Percentiles rank a stretch among this genome's conserved stretches.
Evolutionary conservation across 2,329 filamentous ascomycete genomes (phyloP).

Genomic region (Fusarium sublunatum): DNA sequence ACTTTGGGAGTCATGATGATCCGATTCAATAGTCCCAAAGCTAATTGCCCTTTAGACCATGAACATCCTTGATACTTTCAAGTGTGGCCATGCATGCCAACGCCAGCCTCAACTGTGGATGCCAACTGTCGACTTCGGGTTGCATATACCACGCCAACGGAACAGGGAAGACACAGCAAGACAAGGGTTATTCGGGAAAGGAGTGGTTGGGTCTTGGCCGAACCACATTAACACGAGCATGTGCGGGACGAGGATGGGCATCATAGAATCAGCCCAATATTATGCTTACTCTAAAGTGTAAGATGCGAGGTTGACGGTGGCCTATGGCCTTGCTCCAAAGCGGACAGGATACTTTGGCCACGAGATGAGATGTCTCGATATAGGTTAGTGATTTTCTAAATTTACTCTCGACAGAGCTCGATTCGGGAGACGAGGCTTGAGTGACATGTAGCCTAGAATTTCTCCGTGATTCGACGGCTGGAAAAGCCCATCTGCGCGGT

Average conservation of each 20-base stretch:
- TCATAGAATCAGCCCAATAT: slow-evolving; percentile 13
- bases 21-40: slow-evolving; percentile 33
- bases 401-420: slow-evolving; percentile 9
- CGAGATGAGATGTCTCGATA: background rate
- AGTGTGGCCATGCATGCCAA: slow-evolving; percentile 33
- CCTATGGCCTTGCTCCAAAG: background rate
- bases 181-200: background rate
- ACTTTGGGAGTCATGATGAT: slow-evolving; percentile 30
- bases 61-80: slow-evolving; percentile 5
- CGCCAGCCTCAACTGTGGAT: slow-evolving; percentile 38
- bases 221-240: slow-evolving; percentile 15
- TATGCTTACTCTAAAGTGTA: slow-evolving; percentile 22
- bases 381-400: slow-evolving; percentile 21
- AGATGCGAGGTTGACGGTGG: slow-evolving; percentile 6
- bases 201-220: slow-evolving; percentile 12
- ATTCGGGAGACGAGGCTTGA: slow-evolving; percentile 1
- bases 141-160: slow-evolving; percentile 15
- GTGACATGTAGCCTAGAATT: slow-evolving; percentile 7
- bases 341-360: background rate
- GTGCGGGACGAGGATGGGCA: slow-evolving; percentile 9
- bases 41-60: slow-evolving; percentile 19
- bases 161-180: slow-evolving; percentile 13
- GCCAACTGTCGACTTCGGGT: slow-evolving; percentile 31
- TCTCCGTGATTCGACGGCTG: slow-evolving; percentile 30
- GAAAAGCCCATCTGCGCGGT: slow-evolving; percentile 1